phyloP scores from a whole-genome alignment of 345 rosid genomes.

The Cardamine resedifolia region DNA sequence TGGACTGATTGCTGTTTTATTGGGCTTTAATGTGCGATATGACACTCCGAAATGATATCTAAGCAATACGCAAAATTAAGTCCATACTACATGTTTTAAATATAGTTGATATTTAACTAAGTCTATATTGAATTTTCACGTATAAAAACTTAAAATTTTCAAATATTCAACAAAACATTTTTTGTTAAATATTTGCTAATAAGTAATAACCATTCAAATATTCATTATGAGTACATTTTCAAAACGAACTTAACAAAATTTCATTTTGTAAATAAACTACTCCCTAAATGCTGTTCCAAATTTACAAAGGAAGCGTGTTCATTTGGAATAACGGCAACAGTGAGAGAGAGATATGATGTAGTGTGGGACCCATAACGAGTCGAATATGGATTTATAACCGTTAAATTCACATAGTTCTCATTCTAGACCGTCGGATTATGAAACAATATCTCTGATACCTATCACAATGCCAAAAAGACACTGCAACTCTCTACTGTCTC shows the following conservation, averaged over 20 bases:
- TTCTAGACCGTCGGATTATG: slow-evolving; percentile 17
- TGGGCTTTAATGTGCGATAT: background rate
- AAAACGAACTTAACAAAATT: background rate
- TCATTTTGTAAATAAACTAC: background rate
- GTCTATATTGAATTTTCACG: background rate
- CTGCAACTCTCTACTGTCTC: slow-evolving; percentile 17
- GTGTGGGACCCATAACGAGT: background rate
- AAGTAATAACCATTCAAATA: background rate
- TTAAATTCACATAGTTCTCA: slow-evolving; percentile 13
- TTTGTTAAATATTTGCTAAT: background rate
- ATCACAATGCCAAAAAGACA: slow-evolving; percentile 11
- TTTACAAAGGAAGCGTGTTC: slow-evolving; percentile 34
- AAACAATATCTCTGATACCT: slow-evolving; percentile 3
- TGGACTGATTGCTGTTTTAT: background rate
- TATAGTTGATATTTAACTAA: background rate
- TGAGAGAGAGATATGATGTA: background rate
- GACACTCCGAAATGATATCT: slow-evolving; percentile 11
- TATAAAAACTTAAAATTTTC: background rate
- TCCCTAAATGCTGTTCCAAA: background rate
- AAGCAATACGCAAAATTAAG: slow-evolving; percentile 4
- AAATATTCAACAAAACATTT: background rate
- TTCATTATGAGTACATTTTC: background rate
- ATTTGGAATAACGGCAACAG: slow-evolving; percentile 22
- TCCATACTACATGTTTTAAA: background rate
- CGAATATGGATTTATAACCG: slow-evolving; percentile 14